phyloP scores from a whole-genome alignment of 169 alveolate species.

The Plasmodium chabaudi region DNA sequence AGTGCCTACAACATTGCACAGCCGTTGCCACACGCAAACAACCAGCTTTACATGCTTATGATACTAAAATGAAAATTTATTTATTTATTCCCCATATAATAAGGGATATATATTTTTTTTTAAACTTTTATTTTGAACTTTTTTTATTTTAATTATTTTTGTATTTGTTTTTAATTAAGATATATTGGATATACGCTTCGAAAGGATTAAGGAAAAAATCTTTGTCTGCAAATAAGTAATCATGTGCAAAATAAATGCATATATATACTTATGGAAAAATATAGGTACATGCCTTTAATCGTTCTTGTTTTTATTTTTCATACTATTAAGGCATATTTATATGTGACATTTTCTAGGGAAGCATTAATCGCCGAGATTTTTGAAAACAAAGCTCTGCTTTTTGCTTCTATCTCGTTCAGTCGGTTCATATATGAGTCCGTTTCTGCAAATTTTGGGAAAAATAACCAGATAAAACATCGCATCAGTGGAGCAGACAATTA shows the following conservation, averaged over 20 bases:
- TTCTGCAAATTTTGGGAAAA: constrained; percentile 17
- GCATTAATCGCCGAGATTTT: constrained; percentile 25
- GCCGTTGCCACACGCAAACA: too few relatives aligned
- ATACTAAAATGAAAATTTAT: too few relatives aligned
- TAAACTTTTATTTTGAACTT: not conserved
- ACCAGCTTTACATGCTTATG: too few relatives aligned
- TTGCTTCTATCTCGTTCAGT: constrained; percentile 32
- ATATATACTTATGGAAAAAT: not conserved
- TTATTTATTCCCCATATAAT: too few relatives aligned
- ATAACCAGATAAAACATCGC: not conserved
- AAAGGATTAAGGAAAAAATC: constrained; percentile 8
- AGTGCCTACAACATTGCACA: too few relatives aligned
- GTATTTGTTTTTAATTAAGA: not conserved
- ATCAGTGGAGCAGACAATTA: not conserved
- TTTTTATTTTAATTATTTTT: not conserved
- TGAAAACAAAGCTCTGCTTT: constrained; percentile 25
- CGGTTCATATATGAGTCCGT: constrained; percentile 22
- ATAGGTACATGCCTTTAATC: not conserved
- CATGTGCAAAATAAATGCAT: not conserved
- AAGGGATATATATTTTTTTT: too few relatives aligned
- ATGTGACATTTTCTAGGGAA: constrained; percentile 29
- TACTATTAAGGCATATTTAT: constrained; percentile 48
- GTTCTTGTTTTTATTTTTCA: not conserved
- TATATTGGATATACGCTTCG: not conserved
- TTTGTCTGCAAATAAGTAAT: not conserved